Evolutionary conservation across 768 basidiomycete species (phyloP).

Genomic region (Neoboletus subvelutipes): DNA sequence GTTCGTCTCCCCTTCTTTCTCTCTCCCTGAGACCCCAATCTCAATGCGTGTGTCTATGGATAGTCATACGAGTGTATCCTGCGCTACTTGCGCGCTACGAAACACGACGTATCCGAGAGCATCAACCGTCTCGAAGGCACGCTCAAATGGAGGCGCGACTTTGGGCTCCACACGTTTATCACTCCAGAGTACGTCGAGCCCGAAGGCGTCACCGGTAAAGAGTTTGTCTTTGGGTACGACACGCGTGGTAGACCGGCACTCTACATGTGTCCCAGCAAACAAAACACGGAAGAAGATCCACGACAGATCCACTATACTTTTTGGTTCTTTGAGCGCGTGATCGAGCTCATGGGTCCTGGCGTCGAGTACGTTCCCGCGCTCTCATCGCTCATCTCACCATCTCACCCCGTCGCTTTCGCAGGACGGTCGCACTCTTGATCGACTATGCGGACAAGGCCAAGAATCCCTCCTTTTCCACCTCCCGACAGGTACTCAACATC

Average conservation of each 20-base stretch:
- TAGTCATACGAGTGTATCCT: constrained; percentile 72
- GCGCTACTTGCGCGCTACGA: constrained; percentile 76
- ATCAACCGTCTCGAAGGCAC: constrained; percentile 71
- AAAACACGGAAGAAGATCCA: constrained; percentile 71
- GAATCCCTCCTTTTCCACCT: constrained; percentile 41
- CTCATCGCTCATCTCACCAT: background rate
- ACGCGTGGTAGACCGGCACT: constrained; percentile 58
- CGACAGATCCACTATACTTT: constrained; percentile 73
- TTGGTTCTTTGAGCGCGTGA: constrained; percentile 73
- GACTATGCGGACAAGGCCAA: constrained; percentile 77
- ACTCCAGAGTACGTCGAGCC: constrained; percentile 65
- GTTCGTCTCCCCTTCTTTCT: constrained; percentile 34
- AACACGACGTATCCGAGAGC: constrained; percentile 61
- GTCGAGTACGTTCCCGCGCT: constrained; percentile 59
- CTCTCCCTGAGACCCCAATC: background rate
- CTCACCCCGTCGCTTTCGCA: constrained; percentile 24
- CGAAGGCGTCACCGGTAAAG: constrained; percentile 83
- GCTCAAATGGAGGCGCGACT: constrained; percentile 78
- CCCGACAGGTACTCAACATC: constrained; percentile 53
- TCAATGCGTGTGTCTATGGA: background rate
- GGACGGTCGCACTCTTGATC: constrained; percentile 69
- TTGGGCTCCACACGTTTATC: constrained; percentile 63
- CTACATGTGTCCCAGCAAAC: constrained; percentile 67
- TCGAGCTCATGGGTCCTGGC: constrained; percentile 78
- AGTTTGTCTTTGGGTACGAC: constrained; percentile 77